A percentile compares a stretch with the other conserved stretches of the same genome.
Conservation (phyloP, 2,329 filamentous ascomycete genomes). For the Huntiella abstrusa region DNA sequence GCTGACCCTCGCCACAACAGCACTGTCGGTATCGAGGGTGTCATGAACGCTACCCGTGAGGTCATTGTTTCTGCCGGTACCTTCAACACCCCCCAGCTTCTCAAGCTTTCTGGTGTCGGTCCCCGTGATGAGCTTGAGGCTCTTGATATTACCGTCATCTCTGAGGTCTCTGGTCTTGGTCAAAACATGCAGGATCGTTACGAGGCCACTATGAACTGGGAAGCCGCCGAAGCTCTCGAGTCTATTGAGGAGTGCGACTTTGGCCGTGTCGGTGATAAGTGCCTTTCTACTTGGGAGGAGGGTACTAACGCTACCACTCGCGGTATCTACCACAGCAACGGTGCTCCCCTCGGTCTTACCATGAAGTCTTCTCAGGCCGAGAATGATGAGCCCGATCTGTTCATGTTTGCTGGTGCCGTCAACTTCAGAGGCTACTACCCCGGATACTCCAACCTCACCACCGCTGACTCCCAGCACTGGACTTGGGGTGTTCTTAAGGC, state of each 20-base stretch:
- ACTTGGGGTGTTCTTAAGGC: constrained; percentile 31
- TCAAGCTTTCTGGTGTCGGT: constrained; percentile 32
- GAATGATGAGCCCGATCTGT: constrained; percentile 28
- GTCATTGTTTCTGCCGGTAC: constrained; percentile 31
- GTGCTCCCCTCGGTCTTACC: constrained; percentile 12
- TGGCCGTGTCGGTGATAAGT: constrained; percentile 10
- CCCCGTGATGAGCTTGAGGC: constrained; percentile 22
- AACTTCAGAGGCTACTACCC: constrained; percentile 39
- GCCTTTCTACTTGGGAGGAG: constrained; percentile 7
- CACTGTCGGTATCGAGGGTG: constrained; percentile 5
- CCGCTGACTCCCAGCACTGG: constrained; percentile 24
- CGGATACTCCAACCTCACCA: constrained; percentile 27
- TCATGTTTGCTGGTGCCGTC: constrained; percentile 34
- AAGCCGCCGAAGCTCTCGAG: background rate
- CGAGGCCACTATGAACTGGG: constrained; percentile 20
- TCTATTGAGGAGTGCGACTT: constrained; percentile 8
- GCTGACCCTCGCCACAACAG: constrained; percentile 19
- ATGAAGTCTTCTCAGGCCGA: constrained; percentile 8
- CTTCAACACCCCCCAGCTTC: constrained; percentile 32
- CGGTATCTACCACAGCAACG: constrained; percentile 12
- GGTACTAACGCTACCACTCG: constrained; percentile 2
- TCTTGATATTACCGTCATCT: constrained; percentile 26
- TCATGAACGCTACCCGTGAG: constrained; percentile 21
- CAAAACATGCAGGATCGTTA: constrained; percentile 29
- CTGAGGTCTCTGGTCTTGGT: constrained; percentile 28